A percentile compares a stretch with the other conserved stretches of the same genome.
Evolutionary conservation across 805 yeast genomes (phyloP).

Genomic region (Yarrowia sp.): DNA sequence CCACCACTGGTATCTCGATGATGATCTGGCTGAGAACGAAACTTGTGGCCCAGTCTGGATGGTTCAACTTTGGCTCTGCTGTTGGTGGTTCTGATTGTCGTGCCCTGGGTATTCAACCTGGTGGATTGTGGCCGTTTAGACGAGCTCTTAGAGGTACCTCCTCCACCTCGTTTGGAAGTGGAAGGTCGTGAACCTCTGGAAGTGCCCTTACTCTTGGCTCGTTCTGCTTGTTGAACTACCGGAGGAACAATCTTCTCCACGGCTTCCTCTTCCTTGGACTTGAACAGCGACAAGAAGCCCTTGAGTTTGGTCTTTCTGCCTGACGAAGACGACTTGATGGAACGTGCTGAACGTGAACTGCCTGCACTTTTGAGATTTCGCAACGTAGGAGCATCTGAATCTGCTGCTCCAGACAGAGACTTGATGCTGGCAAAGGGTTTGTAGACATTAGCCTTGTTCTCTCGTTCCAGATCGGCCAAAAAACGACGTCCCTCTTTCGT

Average conservation of each 20-base stretch:
- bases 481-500: not conserved
- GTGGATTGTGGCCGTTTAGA: not conserved
- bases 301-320: not conserved
- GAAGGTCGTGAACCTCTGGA: not conserved
- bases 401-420: not conserved
- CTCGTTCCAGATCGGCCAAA: not conserved
- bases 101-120: not conserved
- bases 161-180: not conserved
- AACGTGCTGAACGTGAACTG: not conserved
- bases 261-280: not conserved
- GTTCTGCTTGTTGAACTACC: not conserved
- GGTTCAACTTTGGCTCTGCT: not conserved
- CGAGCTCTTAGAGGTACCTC: not conserved
- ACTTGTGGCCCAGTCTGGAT: not conserved
- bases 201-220: not conserved
- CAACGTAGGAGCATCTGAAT: not conserved
- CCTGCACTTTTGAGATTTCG: not conserved
- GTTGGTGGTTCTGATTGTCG: not conserved
- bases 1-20: not conserved
- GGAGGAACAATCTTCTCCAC: not conserved
- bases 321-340: not conserved
- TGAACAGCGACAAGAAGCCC: not conserved
- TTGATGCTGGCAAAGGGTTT: slow-evolving; percentile 1
- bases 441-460: not conserved
- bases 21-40: not conserved